phyloP scores from a whole-genome alignment of 148 eudicot genomes.

The Selenicereus undatus region DNA sequence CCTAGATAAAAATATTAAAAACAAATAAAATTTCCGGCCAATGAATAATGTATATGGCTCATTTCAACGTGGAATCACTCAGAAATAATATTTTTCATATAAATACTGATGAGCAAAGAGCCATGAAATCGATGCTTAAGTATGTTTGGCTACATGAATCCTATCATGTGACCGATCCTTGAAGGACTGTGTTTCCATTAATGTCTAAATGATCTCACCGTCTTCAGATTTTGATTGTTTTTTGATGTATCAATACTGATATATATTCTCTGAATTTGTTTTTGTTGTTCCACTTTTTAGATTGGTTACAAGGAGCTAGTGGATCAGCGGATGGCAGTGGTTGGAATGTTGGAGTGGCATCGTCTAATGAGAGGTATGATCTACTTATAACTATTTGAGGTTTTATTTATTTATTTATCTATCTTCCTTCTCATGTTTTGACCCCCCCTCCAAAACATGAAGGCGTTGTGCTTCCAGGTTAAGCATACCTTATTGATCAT shows the following conservation, averaged over 20 bases:
- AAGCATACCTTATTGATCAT: not conserved
- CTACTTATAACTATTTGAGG: not conserved
- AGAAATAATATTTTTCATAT: too few relatives aligned
- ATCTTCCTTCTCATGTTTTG: not conserved
- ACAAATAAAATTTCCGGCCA: too few relatives aligned
- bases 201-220: not conserved
- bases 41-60: too few relatives aligned
- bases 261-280: not conserved
- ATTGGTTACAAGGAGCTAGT: conserved; percentile 68
- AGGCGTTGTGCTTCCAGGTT: not conserved
- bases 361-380: conserved; percentile 53
- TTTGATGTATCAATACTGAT: not conserved
- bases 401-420: not conserved
- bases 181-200: not conserved
- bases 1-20: too few relatives aligned
- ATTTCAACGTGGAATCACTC: too few relatives aligned
- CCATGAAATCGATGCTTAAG: not conserved
- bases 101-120: too few relatives aligned
- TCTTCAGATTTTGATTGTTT: not conserved
- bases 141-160: not conserved
- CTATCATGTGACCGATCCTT: not conserved
- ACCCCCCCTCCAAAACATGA: too few relatives aligned
- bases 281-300: conserved; percentile 32
- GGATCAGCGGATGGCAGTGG: conserved; percentile 52
- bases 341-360: conserved; percentile 42